phyloP scores from a whole-genome alignment of 225 moss, liverwort and hornwort genomes.

The Polytrichum commune region DNA sequence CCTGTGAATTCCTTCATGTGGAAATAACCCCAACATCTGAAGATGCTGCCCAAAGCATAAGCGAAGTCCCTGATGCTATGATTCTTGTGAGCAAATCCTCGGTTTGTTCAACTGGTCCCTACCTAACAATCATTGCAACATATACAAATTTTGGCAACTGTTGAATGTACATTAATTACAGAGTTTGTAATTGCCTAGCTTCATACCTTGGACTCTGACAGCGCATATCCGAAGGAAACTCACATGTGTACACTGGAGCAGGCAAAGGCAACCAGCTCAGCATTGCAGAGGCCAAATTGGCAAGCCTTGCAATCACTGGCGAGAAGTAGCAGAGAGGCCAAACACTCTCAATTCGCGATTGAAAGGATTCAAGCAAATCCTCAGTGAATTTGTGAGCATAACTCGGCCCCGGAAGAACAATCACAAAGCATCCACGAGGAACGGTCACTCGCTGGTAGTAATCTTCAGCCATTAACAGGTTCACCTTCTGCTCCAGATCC shows the following conservation, averaged over 20 bases:
- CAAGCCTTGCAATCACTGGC: slow-evolving; percentile 13
- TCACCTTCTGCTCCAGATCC: slow-evolving; percentile 20
- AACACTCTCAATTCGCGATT: slow-evolving; percentile 12
- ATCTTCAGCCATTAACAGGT: slow-evolving; percentile 14
- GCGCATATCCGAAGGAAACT: slow-evolving; percentile 1
- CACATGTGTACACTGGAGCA: slow-evolving; percentile 12
- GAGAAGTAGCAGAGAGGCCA: slow-evolving; percentile 25
- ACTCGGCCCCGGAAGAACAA: slow-evolving; percentile 17
- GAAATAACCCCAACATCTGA: too few species aligned
- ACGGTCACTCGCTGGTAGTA: slow-evolving; percentile 11
- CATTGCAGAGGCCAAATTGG: slow-evolving; percentile 11
- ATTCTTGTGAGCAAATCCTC: too few species aligned
- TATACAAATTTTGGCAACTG: too few species aligned
- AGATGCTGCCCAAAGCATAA: too few species aligned
- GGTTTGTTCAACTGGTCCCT: too few species aligned
- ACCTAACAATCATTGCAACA: too few species aligned
- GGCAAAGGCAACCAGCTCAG: slow-evolving; percentile 20
- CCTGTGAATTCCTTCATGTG: too few species aligned
- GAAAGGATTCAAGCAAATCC: slow-evolving; percentile 9
- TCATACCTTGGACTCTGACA: neutral
- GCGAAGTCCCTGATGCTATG: too few species aligned
- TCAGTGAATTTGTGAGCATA: slow-evolving; percentile 20
- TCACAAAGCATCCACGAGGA: slow-evolving; percentile 16
- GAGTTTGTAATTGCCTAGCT: neutral
- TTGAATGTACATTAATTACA: too few species aligned